These are phyloP conservation scores for Saturnispora diversa DNA, from an alignment of 805 yeast species.

Conservation along the genomic window DNA sequence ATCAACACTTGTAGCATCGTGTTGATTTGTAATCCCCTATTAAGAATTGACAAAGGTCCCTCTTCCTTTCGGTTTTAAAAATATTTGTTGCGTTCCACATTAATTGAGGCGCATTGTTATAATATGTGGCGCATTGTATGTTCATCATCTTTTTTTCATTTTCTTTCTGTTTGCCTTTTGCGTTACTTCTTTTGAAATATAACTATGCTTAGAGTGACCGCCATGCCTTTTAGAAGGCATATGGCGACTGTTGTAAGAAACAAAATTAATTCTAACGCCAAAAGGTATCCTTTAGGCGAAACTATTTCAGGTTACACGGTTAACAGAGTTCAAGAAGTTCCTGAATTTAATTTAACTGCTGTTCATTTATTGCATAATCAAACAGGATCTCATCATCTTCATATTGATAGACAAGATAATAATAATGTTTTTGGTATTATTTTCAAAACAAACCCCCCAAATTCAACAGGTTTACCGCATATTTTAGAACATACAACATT, in stretches of 20 bases:
- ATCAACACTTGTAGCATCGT: background rate
- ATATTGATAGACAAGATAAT: conserved; percentile 71
- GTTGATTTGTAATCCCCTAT: background rate
- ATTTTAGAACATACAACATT: conserved; percentile 92
- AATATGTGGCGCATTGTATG: background rate
- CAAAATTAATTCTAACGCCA: conserved; percentile 11
- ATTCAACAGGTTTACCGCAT: conserved; percentile 93
- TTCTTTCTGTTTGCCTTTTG: background rate
- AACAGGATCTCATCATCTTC: conserved; percentile 77
- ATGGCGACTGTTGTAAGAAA: conserved; percentile 11
- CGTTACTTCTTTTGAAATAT: background rate
- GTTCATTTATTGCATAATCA: conserved; percentile 57
- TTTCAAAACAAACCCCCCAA: conserved; percentile 91
- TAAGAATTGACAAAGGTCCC: background rate
- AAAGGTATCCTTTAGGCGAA: conserved; percentile 57
- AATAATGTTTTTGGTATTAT: conserved; percentile 86
- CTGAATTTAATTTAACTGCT: conserved; percentile 76
- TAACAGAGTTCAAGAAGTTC: conserved; percentile 56
- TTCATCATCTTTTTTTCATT: too few species aligned
- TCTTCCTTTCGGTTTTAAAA: background rate
- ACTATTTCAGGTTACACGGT: conserved; percentile 61
- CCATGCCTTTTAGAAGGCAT: background rate
- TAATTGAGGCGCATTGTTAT: conserved; percentile 1
- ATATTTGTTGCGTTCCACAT: background rate
- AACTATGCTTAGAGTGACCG: background rate